Base-by-base conservation (phyloP, 805 yeast species). In the Grigorovia yakushimaensis region DNA sequence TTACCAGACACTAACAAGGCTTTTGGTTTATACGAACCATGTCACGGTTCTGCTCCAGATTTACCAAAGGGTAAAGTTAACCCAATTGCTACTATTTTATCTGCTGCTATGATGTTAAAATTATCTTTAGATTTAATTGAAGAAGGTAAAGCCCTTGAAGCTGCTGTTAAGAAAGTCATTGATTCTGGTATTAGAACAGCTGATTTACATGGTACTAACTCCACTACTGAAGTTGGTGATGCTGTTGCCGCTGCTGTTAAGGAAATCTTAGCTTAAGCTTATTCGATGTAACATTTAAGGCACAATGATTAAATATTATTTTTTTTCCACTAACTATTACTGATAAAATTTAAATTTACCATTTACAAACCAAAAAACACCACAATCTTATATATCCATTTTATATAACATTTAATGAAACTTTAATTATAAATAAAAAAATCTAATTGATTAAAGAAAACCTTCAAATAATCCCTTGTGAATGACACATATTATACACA, bases 31-130 rank as follows among this genome's bases (percentile, higher is more conserved):
- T 93, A 93, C 66, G 98, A 93, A 72, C 98, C 98, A 55, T 91
- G 97, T 64, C 98, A 91, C 66, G 98, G 98, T 43, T 84, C 96
- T 42, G 98, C 98, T 35, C 98, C 98, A 45, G 98, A 91, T 67
- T 79, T 91, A 63, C 81, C 82, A 45, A 73, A 70, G 50, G 87
- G 88, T 65, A 84, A 86, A 71, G 98, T 89, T 49, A 91, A 91
- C 70, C 98, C 98, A 45, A 70, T 91, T 49, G 98, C 98, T 45
- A 87, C 97, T 21, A 89, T 91, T 58, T 76, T 93, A 60, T 88
- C 97, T 22, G 95, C 87, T 11, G 98, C 98, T 30, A 85, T 93
- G 95, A 93, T 93, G 98, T 77, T 93, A 70, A 80, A 91, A 61
- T 77, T 93, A 53, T 88, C 97, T 18, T 78, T 93, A 65, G 82